phyloP scores from a whole-genome alignment of 148 eudicot genomes.

The Vaccinium vitisidaea region DNA sequence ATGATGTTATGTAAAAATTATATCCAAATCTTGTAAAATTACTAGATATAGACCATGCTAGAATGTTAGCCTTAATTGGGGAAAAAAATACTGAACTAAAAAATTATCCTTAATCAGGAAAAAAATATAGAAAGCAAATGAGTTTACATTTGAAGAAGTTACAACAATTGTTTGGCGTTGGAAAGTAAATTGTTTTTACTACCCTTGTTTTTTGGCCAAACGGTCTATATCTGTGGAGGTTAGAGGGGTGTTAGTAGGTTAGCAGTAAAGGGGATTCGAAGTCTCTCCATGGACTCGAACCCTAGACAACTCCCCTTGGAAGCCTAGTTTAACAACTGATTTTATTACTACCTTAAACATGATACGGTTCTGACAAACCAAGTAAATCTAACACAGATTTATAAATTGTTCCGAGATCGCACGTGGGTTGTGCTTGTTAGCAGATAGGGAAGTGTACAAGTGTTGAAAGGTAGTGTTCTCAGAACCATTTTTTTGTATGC shows the following conservation, averaged over 20 bases:
- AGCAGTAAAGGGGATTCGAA: too few relatives aligned
- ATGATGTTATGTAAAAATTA: too few relatives aligned
- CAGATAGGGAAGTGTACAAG: neutral
- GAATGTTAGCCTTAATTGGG: too few relatives aligned
- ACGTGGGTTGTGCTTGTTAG: neutral
- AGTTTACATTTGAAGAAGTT: neutral
- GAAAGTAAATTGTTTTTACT: neutral
- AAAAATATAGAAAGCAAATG: neutral
- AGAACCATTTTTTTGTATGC: neutral
- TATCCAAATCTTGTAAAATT: too few relatives aligned
- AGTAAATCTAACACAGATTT: neutral
- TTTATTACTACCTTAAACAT: neutral
- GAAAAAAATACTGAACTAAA: too few relatives aligned
- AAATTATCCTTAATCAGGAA: neutral
- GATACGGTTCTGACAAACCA: neutral
- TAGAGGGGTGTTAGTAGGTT: too few relatives aligned
- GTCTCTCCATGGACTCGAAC: too few relatives aligned
- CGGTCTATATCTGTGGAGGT: too few relatives aligned
- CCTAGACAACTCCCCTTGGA: too few relatives aligned
- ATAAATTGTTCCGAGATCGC: neutral
- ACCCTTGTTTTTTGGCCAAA: too few relatives aligned
- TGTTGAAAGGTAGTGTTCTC: neutral
- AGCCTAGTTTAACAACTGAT: too few relatives aligned
- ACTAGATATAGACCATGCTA: too few relatives aligned
- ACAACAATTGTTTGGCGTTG: neutral